These are phyloP conservation scores for Talaromyces atroroseus DNA, from an alignment of 2,329 filamentous ascomycete genomes.

Conservation along the genomic window DNA sequence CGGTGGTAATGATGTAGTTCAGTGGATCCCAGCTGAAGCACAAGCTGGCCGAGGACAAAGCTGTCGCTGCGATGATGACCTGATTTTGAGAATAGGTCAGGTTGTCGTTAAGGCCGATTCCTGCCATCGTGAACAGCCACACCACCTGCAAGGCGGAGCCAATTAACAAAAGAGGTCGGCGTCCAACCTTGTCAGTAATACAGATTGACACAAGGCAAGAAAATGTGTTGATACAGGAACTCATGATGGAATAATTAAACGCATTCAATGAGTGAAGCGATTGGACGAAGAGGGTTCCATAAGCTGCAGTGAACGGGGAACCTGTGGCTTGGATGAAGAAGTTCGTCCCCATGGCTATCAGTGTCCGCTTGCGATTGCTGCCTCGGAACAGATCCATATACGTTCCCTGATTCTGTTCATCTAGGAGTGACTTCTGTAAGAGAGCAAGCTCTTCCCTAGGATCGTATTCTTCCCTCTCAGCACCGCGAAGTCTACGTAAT, in stretches of 20 bases:
- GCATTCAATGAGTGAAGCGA: conserved; percentile 12
- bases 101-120: conserved; percentile 25
- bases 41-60: conserved; percentile 28
- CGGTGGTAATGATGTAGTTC: conserved; percentile 32
- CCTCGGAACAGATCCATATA: conserved; percentile 11
- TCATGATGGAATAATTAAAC: conserved; percentile 48
- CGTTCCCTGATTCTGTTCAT: conserved; percentile 11
- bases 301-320: conserved; percentile 13
- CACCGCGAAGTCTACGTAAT: conserved; percentile 30
- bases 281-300: conserved; percentile 10
- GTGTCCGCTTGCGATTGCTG: conserved; percentile 10
- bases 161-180: conserved; percentile 20
- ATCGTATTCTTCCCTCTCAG: not conserved
- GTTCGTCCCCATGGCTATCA: conserved; percentile 13
- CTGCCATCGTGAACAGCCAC: conserved; percentile 35
- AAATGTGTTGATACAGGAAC: conserved; percentile 18
- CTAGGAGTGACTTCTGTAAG: conserved; percentile 6
- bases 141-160: conserved; percentile 25
- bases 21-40: conserved; percentile 31
- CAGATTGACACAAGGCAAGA: conserved; percentile 13
- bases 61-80: conserved; percentile 30
- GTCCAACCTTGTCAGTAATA: conserved; percentile 12
- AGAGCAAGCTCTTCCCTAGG: conserved; percentile 6
- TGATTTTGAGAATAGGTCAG: too few species aligned
- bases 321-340: conserved; percentile 13